A percentile compares a stretch with the other conserved stretches of the same genome.
Conservation (phyloP, 2,329 filamentous ascomycete genomes). For the Chaetomium sp. region DNA sequence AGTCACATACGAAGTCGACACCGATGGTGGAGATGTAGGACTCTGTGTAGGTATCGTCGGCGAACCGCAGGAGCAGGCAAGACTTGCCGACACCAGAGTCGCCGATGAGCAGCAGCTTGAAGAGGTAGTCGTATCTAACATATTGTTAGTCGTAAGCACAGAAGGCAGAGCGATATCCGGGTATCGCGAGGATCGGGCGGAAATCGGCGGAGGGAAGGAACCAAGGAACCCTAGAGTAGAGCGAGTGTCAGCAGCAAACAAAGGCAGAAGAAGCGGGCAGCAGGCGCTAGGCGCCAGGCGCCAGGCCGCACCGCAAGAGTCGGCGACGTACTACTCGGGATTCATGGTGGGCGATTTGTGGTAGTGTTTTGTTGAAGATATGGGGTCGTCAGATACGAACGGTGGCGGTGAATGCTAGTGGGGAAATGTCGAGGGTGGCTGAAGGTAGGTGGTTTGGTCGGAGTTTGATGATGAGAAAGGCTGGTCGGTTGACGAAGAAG, state of each 20-base stretch:
- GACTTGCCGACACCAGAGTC: constrained; percentile 99
- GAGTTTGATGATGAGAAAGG: constrained; percentile 34
- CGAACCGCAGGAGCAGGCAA: constrained; percentile 95
- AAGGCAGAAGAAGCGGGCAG: constrained; percentile 17
- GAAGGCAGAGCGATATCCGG: constrained; percentile 5
- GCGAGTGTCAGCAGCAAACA: constrained; percentile 28
- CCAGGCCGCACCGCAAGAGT: background rate
- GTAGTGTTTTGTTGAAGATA: constrained; percentile 14
- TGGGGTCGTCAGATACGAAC: constrained; percentile 14
- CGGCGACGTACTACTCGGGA: constrained; percentile 76
- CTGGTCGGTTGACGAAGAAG: constrained; percentile 29
- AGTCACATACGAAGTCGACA: constrained; percentile 86
- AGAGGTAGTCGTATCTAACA: constrained; percentile 98
- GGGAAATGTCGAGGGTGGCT: constrained; percentile 20
- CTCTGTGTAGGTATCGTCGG: constrained; percentile 98
- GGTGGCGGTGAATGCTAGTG: constrained; percentile 23
- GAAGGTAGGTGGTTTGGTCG: constrained; percentile 13
- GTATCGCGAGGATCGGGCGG: constrained; percentile 16
- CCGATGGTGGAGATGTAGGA: constrained; percentile 99
- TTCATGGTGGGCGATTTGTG: constrained; percentile 67
- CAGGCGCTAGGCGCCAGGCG: constrained; percentile 10
- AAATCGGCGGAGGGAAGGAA: background rate
- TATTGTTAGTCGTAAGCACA: constrained; percentile 33
- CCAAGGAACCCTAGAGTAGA: constrained; percentile 13
- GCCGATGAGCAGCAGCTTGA: constrained; percentile 99